Evolutionary conservation across 2,329 filamentous ascomycete species (phyloP).

Genomic region (Aureobasidium subglaciale): DNA sequence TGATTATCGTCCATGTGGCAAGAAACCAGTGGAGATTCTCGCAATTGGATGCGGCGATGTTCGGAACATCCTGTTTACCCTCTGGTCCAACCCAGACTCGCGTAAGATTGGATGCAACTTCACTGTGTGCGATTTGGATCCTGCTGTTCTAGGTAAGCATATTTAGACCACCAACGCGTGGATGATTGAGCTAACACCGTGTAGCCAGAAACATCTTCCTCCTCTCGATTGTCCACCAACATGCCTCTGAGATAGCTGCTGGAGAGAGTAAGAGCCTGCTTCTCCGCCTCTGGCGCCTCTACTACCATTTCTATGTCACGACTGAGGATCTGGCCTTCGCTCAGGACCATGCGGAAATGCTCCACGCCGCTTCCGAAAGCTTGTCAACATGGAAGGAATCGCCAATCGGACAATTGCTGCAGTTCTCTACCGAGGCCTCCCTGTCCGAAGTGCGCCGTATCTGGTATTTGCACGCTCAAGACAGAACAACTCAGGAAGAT

Average conservation of each 20-base stretch:
- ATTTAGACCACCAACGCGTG: background rate
- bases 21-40: constrained; percentile 44
- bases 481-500: background rate
- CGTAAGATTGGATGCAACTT: constrained; percentile 17
- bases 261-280: constrained; percentile 17
- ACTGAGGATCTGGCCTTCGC: constrained; percentile 33
- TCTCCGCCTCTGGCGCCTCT: constrained; percentile 47
- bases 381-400: constrained; percentile 22
- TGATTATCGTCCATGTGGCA: constrained; percentile 38
- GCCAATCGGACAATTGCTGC: constrained; percentile 39
- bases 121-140: constrained; percentile 50
- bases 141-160: constrained; percentile 43
- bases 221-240: constrained; percentile 45
- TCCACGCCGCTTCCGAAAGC: constrained; percentile 34
- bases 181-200: too few relatives aligned
- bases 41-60: constrained; percentile 52
- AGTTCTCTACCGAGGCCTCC: constrained; percentile 45
- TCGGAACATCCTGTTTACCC: constrained; percentile 50
- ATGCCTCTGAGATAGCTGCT: constrained; percentile 16
- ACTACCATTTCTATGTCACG: constrained; percentile 48
- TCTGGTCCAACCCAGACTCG: constrained; percentile 38
- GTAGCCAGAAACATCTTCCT: constrained; percentile 51
- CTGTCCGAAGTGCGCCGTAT: constrained; percentile 35
- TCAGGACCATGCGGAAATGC: constrained; percentile 37
- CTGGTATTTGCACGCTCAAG: constrained; percentile 34